Percentiles rank a stretch among this genome's conserved stretches.
Conservation (phyloP, 2,329 filamentous ascomycete genomes). For the Fusarium foetens region DNA sequence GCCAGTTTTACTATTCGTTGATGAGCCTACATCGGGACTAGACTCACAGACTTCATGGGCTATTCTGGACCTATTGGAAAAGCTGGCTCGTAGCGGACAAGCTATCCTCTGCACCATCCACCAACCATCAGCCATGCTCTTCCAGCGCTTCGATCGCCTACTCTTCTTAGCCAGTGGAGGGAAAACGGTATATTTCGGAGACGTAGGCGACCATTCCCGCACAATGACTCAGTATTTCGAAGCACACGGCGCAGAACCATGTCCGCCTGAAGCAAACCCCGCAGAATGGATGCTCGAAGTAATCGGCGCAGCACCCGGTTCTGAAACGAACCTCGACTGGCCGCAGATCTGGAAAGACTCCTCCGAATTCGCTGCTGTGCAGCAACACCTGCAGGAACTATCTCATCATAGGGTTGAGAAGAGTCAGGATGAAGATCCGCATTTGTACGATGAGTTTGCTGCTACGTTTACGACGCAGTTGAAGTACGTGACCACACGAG, state of each 20-base stretch:
- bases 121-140: slow-evolving; percentile 60
- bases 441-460: slow-evolving; percentile 47
- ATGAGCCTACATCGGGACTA: slow-evolving; percentile 67
- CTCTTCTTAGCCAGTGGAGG: slow-evolving; percentile 70
- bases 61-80: slow-evolving; percentile 67
- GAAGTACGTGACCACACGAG: slow-evolving; percentile 49
- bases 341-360: slow-evolving; percentile 51
- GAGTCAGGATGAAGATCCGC: slow-evolving; percentile 6
- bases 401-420: slow-evolving; percentile 14
- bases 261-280: slow-evolving; percentile 67
- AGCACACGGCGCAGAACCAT: slow-evolving; percentile 65
- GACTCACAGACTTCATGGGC: slow-evolving; percentile 70
- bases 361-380: slow-evolving; percentile 45
- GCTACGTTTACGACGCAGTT: slow-evolving; percentile 47
- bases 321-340: slow-evolving; percentile 55
- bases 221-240: slow-evolving; percentile 70
- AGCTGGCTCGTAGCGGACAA: slow-evolving; percentile 62
- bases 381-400: slow-evolving; percentile 48
- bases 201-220: slow-evolving; percentile 65
- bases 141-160: slow-evolving; percentile 65
- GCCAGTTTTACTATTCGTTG: slow-evolving; percentile 66
- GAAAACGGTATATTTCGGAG: slow-evolving; percentile 72
- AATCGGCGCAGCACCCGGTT: slow-evolving; percentile 58
- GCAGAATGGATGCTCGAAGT: slow-evolving; percentile 74
- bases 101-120: slow-evolving; percentile 64